Base-by-base conservation (phyloP, 495 filamentous ascomycete genomes). In the Talaromyces thailandensis region DNA sequence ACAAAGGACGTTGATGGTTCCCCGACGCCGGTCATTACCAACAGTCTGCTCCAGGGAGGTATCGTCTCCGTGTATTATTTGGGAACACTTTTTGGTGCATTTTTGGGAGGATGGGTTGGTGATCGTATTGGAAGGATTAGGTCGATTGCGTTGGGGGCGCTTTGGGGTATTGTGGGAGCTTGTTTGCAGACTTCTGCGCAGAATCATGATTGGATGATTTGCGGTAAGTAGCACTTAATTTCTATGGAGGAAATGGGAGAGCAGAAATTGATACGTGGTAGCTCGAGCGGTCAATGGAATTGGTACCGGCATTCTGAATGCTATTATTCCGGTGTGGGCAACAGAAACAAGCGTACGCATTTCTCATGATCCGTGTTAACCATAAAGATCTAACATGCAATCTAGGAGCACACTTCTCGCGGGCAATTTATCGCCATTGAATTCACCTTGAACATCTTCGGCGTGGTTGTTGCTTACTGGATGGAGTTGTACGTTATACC, bases 401-500 rank as follows among this genome's bases (percentile, higher is more conserved):
- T 18, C 0, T 12, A 58, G 7, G 82, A 83, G 45, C 86, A 89
- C 63, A 88, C 81, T 6, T 87, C 84, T 3, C 81, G 88, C 51
- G 88, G 88, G 4, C 79, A 87, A 55, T 89, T 89, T 65, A 83
- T 90, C 61, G 83, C 86, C 4, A 88, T 89, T 60, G 87, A 90
- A 65, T 89, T 91, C 65, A 89, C 86, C 0, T 66, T 89, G 14
- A 90, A 90, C 65, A 89, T 89, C 63, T 86, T 89, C 45, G 87
- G 88, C 68, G 86, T 90, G 4, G 86, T 88, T 2, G 74, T 89
- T 21, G 87, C 86, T 6, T 89, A 89, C 63, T 90, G 87, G 87
- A 75, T 90, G 25, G 86, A 88, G 67, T 90, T 85, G 79, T 83
- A 70, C 35, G 80, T 76, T 8, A 11, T 25, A 5, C 43, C 4